A percentile compares a stretch with the other conserved stretches of the same genome.
Evolutionary conservation across 169 alveolate species (phyloP).

Genomic region (Cryptosporidium sp.): DNA sequence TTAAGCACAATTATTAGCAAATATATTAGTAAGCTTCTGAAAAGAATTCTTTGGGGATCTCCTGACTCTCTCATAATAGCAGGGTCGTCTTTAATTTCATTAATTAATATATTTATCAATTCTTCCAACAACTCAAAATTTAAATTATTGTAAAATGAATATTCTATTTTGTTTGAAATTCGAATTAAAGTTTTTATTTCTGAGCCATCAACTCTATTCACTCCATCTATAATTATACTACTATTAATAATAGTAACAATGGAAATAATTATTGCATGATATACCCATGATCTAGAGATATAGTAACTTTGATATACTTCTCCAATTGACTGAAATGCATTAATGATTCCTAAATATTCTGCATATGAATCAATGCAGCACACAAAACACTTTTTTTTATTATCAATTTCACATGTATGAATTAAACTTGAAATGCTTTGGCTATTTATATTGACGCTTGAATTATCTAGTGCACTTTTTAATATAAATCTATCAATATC

Average conservation of each 20-base stretch:
- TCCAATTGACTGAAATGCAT: background rate
- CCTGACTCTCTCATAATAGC: conserved; percentile 35
- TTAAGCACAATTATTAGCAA: background rate
- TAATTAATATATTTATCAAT: conserved; percentile 12
- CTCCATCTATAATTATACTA: conserved; percentile 8
- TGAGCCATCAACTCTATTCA: background rate
- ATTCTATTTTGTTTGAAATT: background rate
- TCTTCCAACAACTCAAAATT: background rate
- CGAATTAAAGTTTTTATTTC: conserved; percentile 23
- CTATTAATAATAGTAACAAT: conserved; percentile 15
- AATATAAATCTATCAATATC: conserved; percentile 40
- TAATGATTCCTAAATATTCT: conserved; percentile 64
- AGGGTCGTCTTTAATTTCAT: conserved; percentile 36
- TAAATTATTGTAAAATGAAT: background rate
- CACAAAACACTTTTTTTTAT: conserved; percentile 17
- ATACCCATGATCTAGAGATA: conserved; percentile 43
- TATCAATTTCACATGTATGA: conserved; percentile 56
- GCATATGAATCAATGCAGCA: conserved; percentile 53
- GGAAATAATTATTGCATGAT: conserved; percentile 33
- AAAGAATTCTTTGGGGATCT: conserved; percentile 33
- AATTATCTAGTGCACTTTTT: background rate
- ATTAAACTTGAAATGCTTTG: background rate
- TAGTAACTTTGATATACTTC: background rate
- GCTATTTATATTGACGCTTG: background rate
- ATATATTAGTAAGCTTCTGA: conserved; percentile 60